A percentile compares a stretch with the other conserved stretches of the same genome.
These are phyloP conservation scores for Herpotrichia juniperi DNA, from an alignment of 2,329 filamentous ascomycete genomes.

Conservation along the genomic window DNA sequence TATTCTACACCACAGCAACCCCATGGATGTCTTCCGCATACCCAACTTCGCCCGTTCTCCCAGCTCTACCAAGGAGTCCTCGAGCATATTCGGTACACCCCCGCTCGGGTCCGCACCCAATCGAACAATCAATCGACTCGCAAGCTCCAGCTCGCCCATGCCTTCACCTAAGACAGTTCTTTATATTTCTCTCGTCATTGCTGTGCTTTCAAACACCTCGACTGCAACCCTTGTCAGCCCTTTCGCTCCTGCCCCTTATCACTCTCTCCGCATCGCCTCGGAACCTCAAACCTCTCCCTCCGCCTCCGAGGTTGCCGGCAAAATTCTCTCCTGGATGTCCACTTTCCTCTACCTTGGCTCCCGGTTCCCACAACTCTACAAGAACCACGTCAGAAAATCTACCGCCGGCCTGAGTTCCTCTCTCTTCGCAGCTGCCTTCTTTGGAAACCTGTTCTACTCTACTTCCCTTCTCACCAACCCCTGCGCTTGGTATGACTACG, in stretches of 20 bases:
- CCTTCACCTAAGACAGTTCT: slow-evolving; percentile 54
- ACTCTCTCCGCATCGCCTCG: slow-evolving; percentile 19
- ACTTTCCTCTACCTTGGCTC: slow-evolving; percentile 49
- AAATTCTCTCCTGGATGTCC: slow-evolving; percentile 51
- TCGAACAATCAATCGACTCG: slow-evolving; percentile 38
- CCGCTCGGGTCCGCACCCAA: slow-evolving; percentile 27
- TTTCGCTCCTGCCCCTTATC: slow-evolving; percentile 26
- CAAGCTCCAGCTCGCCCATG: slow-evolving; percentile 49
- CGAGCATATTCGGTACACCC: slow-evolving; percentile 21
- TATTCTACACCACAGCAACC: slow-evolving; percentile 33
- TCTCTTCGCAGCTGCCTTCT: slow-evolving; percentile 70
- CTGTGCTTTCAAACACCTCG: slow-evolving; percentile 48
- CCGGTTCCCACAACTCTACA: slow-evolving; percentile 65
- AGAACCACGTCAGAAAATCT: slow-evolving; percentile 67
- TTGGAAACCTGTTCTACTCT: slow-evolving; percentile 72
- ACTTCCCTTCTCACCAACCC: slow-evolving; percentile 67
- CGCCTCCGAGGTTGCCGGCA: slow-evolving; percentile 45
- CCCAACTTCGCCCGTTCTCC: slow-evolving; percentile 45
- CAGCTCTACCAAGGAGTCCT: slow-evolving; percentile 28
- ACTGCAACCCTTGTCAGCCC: slow-evolving; percentile 33
- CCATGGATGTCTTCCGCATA: slow-evolving; percentile 43
- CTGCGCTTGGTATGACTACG: slow-evolving; percentile 64
- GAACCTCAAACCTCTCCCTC: slow-evolving; percentile 18
- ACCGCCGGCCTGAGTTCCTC: slow-evolving; percentile 68
- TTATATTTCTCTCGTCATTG: slow-evolving; percentile 53